Base-by-base conservation (phyloP, 1,139 yeast species). In the Yamadazyma dushanensis region DNA sequence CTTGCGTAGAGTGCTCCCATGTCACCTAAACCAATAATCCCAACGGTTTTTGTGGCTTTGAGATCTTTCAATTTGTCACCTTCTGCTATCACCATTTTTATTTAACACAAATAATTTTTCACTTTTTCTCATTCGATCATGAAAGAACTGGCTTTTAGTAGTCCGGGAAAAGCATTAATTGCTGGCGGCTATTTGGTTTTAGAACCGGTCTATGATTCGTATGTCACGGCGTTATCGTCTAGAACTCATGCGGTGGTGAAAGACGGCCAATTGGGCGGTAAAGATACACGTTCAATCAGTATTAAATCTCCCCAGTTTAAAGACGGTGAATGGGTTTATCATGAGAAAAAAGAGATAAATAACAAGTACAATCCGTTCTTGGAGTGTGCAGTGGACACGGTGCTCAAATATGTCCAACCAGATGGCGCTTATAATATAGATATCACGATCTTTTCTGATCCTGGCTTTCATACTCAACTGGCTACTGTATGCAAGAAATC, bases 161-260 rank as follows among this genome's bases (percentile, higher is more conserved):
- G 97, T 0, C 97, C 98, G 0, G 97, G 97, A 0, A 92, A 92
- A 59, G 97, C 97, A 1, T 68, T 92, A 24, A 53, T 92, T 13
- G 97, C 95, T 1, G 98, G 98, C 8, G 98, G 98, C 0, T 92
- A 92, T 56, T 70, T 92, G 32, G 97, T 92, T 0, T 66, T 92
- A 17, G 94, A 86, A 40, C 90, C 92, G 0, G 57, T 57, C 27
- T 89, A 85, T 60, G 66, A 71, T 33, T 80, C 96, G 0, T 86
- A 83, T 56, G 95, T 88, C 5, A 80, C 92, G 5, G 97, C 96
- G 0, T 72, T 92, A 17, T 85, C 96, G 1, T 79, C 96, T 4
- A 72, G 97, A 43, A 90, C 92, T 86, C 94, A 89, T 56, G 88
- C 95, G 2, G 73, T 80, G 4, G 73, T 83, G 2, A 38, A n/a